Percentiles rank a stretch among this genome's conserved stretches.
Evolutionary conservation across 441 rosid genomes (phyloP).

Genomic region (Pelargonium australe): DNA sequence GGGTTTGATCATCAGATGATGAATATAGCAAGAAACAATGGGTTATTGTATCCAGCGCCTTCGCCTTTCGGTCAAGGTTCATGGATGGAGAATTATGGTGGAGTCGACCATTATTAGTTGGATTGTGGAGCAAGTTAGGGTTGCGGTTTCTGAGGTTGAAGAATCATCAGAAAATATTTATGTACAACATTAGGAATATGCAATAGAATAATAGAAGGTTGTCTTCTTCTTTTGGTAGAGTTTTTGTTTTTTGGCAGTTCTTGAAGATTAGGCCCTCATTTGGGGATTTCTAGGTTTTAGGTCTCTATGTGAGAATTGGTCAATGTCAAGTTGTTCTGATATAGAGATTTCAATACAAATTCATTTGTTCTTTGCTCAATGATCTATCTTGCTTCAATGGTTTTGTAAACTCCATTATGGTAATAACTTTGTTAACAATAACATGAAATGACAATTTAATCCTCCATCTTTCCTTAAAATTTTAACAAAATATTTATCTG

Average conservation of each 20-base stretch:
- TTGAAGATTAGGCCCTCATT: too few species aligned
- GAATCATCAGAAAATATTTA: too few species aligned
- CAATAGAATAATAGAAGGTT: too few species aligned
- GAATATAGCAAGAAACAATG: not conserved
- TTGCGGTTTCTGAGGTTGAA: too few species aligned
- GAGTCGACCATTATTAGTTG: not conserved
- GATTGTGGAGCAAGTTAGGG: too few species aligned
- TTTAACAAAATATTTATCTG: too few species aligned
- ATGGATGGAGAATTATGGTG: not conserved
- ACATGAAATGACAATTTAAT: not conserved
- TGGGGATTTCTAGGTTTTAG: not conserved
- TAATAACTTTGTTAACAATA: not conserved
- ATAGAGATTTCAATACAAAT: not conserved
- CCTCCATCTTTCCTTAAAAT: too few species aligned
- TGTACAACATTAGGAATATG: too few species aligned
- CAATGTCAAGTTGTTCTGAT: not conserved
- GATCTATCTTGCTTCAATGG: not conserved
- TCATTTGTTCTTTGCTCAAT: not conserved
- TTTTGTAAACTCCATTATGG: not conserved
- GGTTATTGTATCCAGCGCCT: not conserved
- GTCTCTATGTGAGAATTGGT: not conserved
- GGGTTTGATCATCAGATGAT: not conserved
- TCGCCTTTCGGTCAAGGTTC: not conserved
- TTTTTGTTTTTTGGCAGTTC: too few species aligned
- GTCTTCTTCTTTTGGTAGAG: too few species aligned